Base-by-base conservation (phyloP, 2,329 filamentous ascomycete genomes). In the Phyllosticta citriasiana region DNA sequence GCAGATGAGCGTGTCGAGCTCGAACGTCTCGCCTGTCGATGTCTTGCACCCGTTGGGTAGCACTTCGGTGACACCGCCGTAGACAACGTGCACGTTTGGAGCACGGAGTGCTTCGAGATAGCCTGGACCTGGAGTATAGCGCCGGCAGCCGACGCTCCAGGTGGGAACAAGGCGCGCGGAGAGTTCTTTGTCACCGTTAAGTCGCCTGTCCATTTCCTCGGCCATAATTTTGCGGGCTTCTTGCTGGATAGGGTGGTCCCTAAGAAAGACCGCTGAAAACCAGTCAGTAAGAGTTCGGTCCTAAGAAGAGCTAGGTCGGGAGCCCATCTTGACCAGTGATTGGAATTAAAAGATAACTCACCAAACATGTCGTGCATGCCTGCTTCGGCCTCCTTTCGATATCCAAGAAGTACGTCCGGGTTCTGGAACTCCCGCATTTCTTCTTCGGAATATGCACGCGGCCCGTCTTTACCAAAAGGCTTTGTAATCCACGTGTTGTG, bases 401-500 rank as follows among this genome's bases (percentile, higher is more conserved):
- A 77, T 4, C 72, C 70, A 30, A 71, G 70, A 1, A 80, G 70
- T 0, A 63, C 65, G 1, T 70, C 72, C 2, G 76, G 74, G 51
- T 78, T 70, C 12, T 68, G 69, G 58, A 82, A 81, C 1, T 74
- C 68, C 12, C 70, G 62, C 50, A 70, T 69, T 63, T 81, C 79
- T 26, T 77, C 68, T 3, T 69, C 64, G 4, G 70, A 70, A 67
- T 77, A 80, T 57, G 74, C 61, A 61, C 77, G 73, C 63, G 79
- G 71, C 1, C 22, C 57, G 62, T 78, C 72, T 24, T 79, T 67
- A n/a, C 76, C 72, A 65, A 72, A 69, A 1, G 73, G 69, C 1
- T 79, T 78, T 2, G 77, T 76, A 1, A 82, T 75, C 79, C 79
- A 82, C 0, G 78, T 77, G 0, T 78, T 77, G 14, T 79, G 76